Base-by-base conservation (phyloP, 2,329 filamentous ascomycete genomes). In the Drechslera avenae region DNA sequence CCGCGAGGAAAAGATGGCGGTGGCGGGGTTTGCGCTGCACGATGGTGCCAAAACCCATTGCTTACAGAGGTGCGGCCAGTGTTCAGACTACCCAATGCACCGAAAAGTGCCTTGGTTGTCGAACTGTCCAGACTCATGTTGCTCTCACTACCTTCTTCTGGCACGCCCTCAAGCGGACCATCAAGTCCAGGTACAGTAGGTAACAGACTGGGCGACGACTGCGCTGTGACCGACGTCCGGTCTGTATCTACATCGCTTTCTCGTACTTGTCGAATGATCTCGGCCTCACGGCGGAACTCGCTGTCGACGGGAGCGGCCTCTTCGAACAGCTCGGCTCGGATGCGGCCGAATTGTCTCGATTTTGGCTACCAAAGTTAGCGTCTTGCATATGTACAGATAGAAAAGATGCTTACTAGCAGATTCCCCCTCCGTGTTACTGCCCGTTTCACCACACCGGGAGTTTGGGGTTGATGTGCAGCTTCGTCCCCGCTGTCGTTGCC, bases 181-280 rank as follows among this genome's bases (percentile, higher is more conserved):
- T 77, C 73, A 3, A 75, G 59, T 23, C 85, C 82, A 30, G 80
- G 77, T 8, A 80, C 77, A 2, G 82, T 79, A n/a, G 82, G 83
- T 31, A 79, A 72, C 12, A 90, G 72, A 39, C 77, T 86, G 0
- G 89, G 89, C 6, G 88, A 91, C 0, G 88, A 89, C 30, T 87
- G 81, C 1, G 84, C 81, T 2, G 86, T 87, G 17, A 77, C 78
- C 61, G 62, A 82, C 12, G 81, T 78, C 66, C 60, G 60, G 21
- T 69, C 65, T 46, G 86, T 75, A 40, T 86, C 84, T 56, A 87
- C 82, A 65, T 97, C 92, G 63, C 88, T 93, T 72, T 97, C 94
- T 34, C 91, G 88, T 21, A 97, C 92, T 74, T 97, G 94, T 42
- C 91, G 89, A 56, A 99, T 91, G 4, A 97, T 94, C 74, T 97